phyloP scores from a whole-genome alignment of 225 moss, liverwort and hornwort species.

The Ulota crispa region DNA sequence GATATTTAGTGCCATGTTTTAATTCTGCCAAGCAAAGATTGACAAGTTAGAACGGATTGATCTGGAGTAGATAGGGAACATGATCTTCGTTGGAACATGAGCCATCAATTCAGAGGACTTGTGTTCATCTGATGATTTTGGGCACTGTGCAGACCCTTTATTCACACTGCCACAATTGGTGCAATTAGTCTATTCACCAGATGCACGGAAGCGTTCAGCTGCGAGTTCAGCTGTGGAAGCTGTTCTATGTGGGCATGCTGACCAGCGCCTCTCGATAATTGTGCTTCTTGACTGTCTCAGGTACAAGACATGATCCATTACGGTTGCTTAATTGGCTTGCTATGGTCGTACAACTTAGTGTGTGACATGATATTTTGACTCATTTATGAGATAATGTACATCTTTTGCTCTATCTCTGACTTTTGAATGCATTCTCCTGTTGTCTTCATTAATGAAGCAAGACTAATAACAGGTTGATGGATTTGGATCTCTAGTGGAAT shows the following conservation, averaged over 20 bases:
- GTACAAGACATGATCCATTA: conserved; percentile 36
- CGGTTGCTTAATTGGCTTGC: background rate
- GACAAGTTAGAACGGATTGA: background rate
- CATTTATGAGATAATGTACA: background rate
- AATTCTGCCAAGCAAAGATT: background rate
- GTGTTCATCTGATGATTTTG: conserved; percentile 24
- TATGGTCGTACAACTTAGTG: background rate
- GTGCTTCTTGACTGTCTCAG: conserved; percentile 82
- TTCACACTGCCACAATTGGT: conserved; percentile 77
- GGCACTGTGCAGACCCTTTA: conserved; percentile 63
- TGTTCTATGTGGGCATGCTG: conserved; percentile 63
- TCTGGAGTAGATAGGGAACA: conserved; percentile 4
- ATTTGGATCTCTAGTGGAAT: background rate
- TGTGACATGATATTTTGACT: conserved; percentile 20
- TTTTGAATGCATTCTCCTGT: background rate
- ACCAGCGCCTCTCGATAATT: conserved; percentile 54
- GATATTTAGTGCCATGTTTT: background rate
- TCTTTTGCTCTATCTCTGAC: conserved; percentile 5
- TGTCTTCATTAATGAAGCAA: conserved; percentile 4
- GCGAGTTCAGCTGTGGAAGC: conserved; percentile 77
- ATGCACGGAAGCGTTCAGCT: conserved; percentile 84
- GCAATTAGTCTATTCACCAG: conserved; percentile 70
- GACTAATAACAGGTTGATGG: background rate
- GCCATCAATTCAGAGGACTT: conserved; percentile 19
- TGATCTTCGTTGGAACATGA: conserved; percentile 10